phyloP scores from a whole-genome alignment of 805 yeast species.

The Tetrapisispora fleetii region DNA sequence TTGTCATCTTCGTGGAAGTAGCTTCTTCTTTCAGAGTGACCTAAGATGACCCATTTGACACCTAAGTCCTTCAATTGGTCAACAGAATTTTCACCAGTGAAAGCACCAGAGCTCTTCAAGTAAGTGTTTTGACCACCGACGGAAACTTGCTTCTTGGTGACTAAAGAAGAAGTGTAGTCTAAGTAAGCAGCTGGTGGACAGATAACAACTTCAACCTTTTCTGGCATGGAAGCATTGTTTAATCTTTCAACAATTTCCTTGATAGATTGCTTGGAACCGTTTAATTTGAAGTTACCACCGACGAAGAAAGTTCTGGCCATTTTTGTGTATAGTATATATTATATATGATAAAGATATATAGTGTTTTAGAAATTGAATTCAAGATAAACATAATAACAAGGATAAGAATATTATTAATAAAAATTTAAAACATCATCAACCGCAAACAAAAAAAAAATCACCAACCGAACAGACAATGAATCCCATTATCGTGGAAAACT shows the following conservation, averaged over 20 bases:
- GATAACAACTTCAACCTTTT: slow-evolving; percentile 83
- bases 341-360: background rate
- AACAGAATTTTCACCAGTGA: slow-evolving; percentile 94
- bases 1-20: slow-evolving; percentile 84
- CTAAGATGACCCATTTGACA: slow-evolving; percentile 88
- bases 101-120: slow-evolving; percentile 87
- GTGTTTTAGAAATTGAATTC: background rate
- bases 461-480: too few relatives aligned
- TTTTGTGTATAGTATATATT: slow-evolving; percentile 6
- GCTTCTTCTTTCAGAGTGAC: slow-evolving; percentile 98
- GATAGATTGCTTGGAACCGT: slow-evolving; percentile 85
- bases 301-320: slow-evolving; percentile 89
- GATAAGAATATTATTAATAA: too few relatives aligned
- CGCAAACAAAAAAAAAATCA: too few relatives aligned
- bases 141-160: slow-evolving; percentile 61
- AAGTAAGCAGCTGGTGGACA: slow-evolving; percentile 95
- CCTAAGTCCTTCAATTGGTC: slow-evolving; percentile 83
- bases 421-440: background rate
- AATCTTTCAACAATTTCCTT: slow-evolving; percentile 73
- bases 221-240: slow-evolving; percentile 66
- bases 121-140: slow-evolving; percentile 90
- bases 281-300: slow-evolving; percentile 99
- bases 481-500: background rate
- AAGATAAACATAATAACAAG: background rate
- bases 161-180: slow-evolving; percentile 57